These are phyloP conservation scores for Ceratocystiopsis minuta DNA, from an alignment of 2,329 filamentous ascomycete genomes.

Conservation along the genomic window DNA sequence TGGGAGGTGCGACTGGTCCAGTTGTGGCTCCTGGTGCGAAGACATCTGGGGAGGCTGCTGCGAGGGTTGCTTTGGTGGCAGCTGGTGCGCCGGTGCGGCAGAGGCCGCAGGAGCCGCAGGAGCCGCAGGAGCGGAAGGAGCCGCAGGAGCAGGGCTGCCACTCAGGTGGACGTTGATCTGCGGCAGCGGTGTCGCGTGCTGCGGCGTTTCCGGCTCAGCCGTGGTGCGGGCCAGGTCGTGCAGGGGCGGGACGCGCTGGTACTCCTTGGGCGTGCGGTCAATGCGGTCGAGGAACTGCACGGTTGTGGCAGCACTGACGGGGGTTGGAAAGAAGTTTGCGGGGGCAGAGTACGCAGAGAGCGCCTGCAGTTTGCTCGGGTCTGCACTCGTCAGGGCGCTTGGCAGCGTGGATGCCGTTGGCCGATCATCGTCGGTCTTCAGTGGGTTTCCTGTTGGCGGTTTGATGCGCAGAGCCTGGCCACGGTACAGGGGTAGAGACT, in stretches of 20 bases:
- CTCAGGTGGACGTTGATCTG: conserved; percentile 37
- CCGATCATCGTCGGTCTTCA: conserved; percentile 39
- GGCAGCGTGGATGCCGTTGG: conserved; percentile 40
- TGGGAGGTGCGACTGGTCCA: conserved; percentile 7
- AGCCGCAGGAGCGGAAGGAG: conserved; percentile 11
- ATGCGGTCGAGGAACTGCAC: conserved; percentile 27
- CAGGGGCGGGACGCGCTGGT: conserved; percentile 39
- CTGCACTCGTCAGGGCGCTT: conserved; percentile 38
- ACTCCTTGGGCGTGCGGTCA: conserved; percentile 34
- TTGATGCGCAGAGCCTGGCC: conserved; percentile 45
- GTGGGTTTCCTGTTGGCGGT: conserved; percentile 38
- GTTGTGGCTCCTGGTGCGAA: conserved; percentile 9
- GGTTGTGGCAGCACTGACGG: conserved; percentile 34
- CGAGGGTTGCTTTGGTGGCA: conserved; percentile 15
- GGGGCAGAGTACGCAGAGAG: conserved; percentile 30
- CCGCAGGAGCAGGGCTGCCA: conserved; percentile 21
- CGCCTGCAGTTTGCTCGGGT: conserved; percentile 39
- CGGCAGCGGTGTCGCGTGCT: conserved; percentile 31
- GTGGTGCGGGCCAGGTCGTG: conserved; percentile 36
- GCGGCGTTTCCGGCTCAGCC: conserved; percentile 32
- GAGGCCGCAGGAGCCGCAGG: conserved; percentile 10
- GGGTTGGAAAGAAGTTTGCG: conserved; percentile 41
- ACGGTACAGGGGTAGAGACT: conserved; percentile 40
- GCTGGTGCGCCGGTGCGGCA: conserved; percentile 17
- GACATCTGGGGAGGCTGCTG: neutral